Conservation (phyloP, 1,284 basidiomycete species). For the Afroboletus lepidellus region DNA sequence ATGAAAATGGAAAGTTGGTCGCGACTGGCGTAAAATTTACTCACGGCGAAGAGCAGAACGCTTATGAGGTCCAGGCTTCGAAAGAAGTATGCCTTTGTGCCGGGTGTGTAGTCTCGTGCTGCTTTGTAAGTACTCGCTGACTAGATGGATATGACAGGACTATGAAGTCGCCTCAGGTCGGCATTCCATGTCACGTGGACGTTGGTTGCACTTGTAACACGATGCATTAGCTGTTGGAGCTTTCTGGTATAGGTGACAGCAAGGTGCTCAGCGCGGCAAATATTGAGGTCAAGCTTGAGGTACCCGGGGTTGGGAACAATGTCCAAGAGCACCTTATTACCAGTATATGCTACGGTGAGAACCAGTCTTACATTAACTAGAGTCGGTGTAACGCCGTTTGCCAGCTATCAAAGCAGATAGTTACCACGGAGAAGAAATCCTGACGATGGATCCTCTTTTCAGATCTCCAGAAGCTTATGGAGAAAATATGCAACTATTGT, state of each 20-base stretch:
- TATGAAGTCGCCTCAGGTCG: conserved; percentile 1
- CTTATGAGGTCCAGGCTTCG: not conserved
- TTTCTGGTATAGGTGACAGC: conserved; percentile 5
- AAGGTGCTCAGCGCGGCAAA: not conserved
- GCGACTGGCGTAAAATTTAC: not conserved
- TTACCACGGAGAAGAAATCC: not conserved
- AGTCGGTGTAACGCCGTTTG: not conserved
- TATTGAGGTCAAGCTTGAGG: not conserved
- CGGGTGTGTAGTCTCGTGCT: not conserved
- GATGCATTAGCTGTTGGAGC: not conserved
- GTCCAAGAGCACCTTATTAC: conserved; percentile 1
- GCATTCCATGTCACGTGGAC: too few species aligned
- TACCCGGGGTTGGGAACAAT: conserved; percentile 2
- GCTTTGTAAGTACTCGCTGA: not conserved
- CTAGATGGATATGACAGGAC: not conserved
- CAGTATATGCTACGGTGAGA: not conserved
- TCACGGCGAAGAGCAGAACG: not conserved
- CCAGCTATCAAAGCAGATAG: not conserved
- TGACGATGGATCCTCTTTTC: conserved; percentile 3
- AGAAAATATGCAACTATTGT: conserved; percentile 1
- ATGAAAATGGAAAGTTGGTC: not conserved
- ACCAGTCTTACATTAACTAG: not conserved
- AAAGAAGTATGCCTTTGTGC: conserved; percentile 4
- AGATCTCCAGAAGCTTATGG: not conserved
- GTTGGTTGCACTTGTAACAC: not conserved